Evolutionary conservation across 768 basidiomycete genomes (phyloP).

Genomic region (Suillus discolor): DNA sequence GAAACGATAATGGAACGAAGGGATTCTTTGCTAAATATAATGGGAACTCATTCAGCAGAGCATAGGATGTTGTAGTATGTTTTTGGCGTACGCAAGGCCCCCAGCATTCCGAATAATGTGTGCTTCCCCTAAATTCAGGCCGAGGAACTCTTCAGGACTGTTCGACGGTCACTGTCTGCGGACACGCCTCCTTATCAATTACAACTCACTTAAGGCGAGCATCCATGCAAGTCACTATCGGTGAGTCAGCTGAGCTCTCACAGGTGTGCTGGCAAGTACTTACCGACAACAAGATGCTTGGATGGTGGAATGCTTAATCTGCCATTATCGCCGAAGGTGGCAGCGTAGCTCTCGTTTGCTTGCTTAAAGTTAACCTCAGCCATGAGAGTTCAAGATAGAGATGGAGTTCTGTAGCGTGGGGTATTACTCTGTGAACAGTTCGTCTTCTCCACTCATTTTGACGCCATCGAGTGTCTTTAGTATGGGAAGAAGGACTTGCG

Average conservation of each 20-base stretch:
- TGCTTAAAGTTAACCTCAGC: slow-evolving; percentile 34
- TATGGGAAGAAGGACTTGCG: background rate
- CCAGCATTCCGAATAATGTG: slow-evolving; percentile 80
- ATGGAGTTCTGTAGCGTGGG: background rate
- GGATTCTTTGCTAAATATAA: slow-evolving; percentile 53
- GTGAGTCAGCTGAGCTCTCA: background rate
- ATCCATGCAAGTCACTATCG: slow-evolving; percentile 71
- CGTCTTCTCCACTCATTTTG: slow-evolving; percentile 1
- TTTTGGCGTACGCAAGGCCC: slow-evolving; percentile 53
- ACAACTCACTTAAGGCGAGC: slow-evolving; percentile 60
- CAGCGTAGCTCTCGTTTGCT: slow-evolving; percentile 48
- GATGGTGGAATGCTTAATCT: slow-evolving; percentile 39
- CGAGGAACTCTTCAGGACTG: slow-evolving; percentile 61
- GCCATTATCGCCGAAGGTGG: slow-evolving; percentile 47
- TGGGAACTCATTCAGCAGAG: background rate
- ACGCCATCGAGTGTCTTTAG: slow-evolving; percentile 1
- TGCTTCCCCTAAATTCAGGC: slow-evolving; percentile 66
- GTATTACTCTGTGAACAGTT: background rate
- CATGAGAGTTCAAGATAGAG: slow-evolving; percentile 13
- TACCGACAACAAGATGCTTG: slow-evolving; percentile 43
- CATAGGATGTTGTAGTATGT: background rate
- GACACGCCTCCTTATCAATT: background rate
- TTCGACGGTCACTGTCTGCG: slow-evolving; percentile 6
- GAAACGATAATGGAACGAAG: slow-evolving; percentile 70
- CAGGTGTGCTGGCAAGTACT: slow-evolving; percentile 12